Evolutionary conservation across 805 yeast species (phyloP), one percentile per base, ranked within the genome.

Genomic region (Teunomyces tritomae): DNA sequence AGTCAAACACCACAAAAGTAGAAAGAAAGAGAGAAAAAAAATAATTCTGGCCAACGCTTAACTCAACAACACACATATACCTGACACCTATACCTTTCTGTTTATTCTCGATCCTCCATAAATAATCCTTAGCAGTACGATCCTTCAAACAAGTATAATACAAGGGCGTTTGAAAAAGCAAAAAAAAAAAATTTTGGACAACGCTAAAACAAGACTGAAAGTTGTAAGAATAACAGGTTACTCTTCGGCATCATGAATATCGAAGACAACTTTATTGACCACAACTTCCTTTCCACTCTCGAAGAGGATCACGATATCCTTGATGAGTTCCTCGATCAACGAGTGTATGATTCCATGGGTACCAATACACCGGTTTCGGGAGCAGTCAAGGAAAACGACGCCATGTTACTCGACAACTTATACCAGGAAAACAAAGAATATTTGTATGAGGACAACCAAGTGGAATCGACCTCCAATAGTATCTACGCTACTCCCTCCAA

Each of bases 281-380:
- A 59, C 40, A 52, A 53, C 43, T 51, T 55, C 40, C 57, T 62
- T 37, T 55, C 52, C 49, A 50, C 50, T 26, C 50, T 58, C 13
- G 54, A 55, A 28, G 49, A 54, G 37, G 69, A 68, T 13, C 73
- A 72, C 32, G 85, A 82, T 50, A 70, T 82, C 30, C 58, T 82
- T 39, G 84, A 79, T 55, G 86, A 82, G 57, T 79, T 79, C 47
- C 64, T 79, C 45, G 83, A 79, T 56, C 76, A 78, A 52, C 63
- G 82, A 46, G 75, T 78, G 8, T 78, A 76, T 50, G 81, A 77
- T 34, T 59, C 61, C 28, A 35, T 57, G 29, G 55, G 53, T 24
- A 52, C 57, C 14, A 56, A 54, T 40, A 56, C 61, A 7, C 61
- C 63, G 5, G 56, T 49, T 11, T 27, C 45, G 32, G 45, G 39